Percentiles rank a stretch among this genome's conserved stretches.
Evolutionary conservation across 176 grass and related monocot genomes (phyloP).

Genomic region (Triticum monococcum): DNA sequence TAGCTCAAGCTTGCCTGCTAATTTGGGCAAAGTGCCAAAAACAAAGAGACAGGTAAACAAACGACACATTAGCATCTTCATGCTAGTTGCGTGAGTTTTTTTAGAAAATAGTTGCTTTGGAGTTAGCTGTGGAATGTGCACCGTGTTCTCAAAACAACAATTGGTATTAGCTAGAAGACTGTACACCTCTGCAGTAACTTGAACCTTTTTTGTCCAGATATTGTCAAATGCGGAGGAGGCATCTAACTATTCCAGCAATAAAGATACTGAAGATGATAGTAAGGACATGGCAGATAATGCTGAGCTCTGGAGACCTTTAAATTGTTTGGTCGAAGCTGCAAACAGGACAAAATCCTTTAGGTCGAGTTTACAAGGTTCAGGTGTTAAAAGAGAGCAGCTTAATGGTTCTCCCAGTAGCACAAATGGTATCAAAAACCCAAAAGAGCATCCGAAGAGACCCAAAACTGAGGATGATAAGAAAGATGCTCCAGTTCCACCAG

Average conservation of each 20-base stretch:
- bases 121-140: conserved; percentile 12
- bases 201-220: conserved; percentile 41
- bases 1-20: conserved; percentile 41
- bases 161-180: conserved; percentile 28
- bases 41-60: conserved; percentile 58
- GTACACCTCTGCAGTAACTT: conserved; percentile 1
- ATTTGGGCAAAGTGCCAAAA: conserved; percentile 40
- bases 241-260: conserved; percentile 47
- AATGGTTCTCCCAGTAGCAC: conserved; percentile 39
- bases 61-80: conserved; percentile 3
- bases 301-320: conserved; percentile 83
- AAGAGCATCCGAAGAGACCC: conserved; percentile 44
- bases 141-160: not conserved
- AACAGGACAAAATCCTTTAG: conserved; percentile 68
- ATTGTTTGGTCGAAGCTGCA: conserved; percentile 77
- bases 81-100: not conserved
- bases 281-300: conserved; percentile 50
- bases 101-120: not conserved
- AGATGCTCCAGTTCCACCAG: conserved; percentile 34
- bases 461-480: conserved; percentile 59
- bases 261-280: conserved; percentile 38
- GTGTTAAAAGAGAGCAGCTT: conserved; percentile 51
- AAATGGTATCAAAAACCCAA: conserved; percentile 43
- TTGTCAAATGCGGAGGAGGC: conserved; percentile 43
- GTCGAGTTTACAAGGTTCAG: conserved; percentile 48